These are phyloP conservation scores for Epithele typhae DNA, from an alignment of 768 basidiomycete genomes.

Conservation along the genomic window DNA sequence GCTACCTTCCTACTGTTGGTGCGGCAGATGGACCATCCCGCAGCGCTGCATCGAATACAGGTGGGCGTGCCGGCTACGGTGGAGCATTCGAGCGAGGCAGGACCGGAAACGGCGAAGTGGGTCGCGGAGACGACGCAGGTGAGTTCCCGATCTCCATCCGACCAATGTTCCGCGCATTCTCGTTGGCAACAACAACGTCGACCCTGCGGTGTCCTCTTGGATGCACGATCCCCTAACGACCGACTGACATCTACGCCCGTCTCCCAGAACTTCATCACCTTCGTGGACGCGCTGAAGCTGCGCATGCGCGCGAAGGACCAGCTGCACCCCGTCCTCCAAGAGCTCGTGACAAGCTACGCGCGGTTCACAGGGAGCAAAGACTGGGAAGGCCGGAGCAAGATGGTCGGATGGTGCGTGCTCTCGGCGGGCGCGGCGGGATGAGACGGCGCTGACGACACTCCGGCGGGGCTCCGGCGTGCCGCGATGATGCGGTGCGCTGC, in stretches of 20 bases:
- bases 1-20: background rate
- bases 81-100: constrained; percentile 90
- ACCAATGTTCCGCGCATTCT: background rate
- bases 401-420: constrained; percentile 79
- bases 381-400: constrained; percentile 93
- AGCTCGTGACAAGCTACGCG: constrained; percentile 92
- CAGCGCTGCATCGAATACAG: constrained; percentile 83
- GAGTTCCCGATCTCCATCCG: constrained; percentile 8
- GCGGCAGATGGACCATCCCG: constrained; percentile 86
- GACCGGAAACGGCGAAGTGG: constrained; percentile 93
- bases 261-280: constrained; percentile 89
- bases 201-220: no score
- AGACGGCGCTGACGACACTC: no score
- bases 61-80: constrained; percentile 96
- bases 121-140: constrained; percentile 98
- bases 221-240: background rate
- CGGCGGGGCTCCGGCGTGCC: no score
- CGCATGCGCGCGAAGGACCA: constrained; percentile 96
- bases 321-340: constrained; percentile 89
- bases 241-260: no score
- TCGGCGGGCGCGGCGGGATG: background rate
- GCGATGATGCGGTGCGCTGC: background rate
- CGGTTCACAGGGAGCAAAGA: constrained; percentile 93
- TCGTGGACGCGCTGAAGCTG: constrained; percentile 96
- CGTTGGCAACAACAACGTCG: background rate